A percentile compares a stretch with the other conserved stretches of the same genome.
Evolutionary conservation across 2,329 filamentous ascomycete species (phyloP).

Genomic region (Fusarium sp.): DNA sequence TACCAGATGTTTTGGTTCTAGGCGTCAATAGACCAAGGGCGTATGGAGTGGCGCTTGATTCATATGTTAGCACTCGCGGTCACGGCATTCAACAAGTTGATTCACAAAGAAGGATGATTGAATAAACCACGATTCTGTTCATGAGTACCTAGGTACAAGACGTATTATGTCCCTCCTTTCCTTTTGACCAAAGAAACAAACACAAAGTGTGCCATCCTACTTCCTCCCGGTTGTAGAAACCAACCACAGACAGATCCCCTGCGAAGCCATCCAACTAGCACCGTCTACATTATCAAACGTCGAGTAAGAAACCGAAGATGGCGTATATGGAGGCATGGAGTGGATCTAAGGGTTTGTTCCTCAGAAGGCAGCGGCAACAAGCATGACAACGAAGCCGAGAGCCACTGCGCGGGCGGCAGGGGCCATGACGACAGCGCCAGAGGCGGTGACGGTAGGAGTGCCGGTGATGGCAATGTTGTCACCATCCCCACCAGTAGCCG

Average conservation of each 20-base stretch:
- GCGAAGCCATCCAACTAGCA: constrained; percentile 35
- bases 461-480: constrained; percentile 42
- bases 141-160: constrained; percentile 44
- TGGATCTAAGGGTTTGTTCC: background rate
- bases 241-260: constrained; percentile 24
- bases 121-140: constrained; percentile 34
- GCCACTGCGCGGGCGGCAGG: constrained; percentile 36
- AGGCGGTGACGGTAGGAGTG: constrained; percentile 47
- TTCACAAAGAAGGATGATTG: constrained; percentile 5
- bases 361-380: constrained; percentile 46
- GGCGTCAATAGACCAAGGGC: constrained; percentile 23
- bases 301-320: constrained; percentile 28
- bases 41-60: constrained; percentile 27
- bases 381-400: constrained; percentile 45
- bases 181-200: constrained; percentile 31
- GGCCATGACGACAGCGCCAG: constrained; percentile 46
- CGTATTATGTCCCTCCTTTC: constrained; percentile 40
- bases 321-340: constrained; percentile 22
- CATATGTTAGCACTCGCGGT: background rate
- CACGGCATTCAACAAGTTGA: constrained; percentile 5
- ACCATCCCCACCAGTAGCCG: constrained; percentile 32
- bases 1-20: constrained; percentile 20
- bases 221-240: constrained; percentile 24
- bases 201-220: constrained; percentile 37
- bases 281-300: constrained; percentile 21